These are phyloP conservation scores for Juncus effusus DNA, from an alignment of 176 grass and related monocot species.

Conservation along the genomic window DNA sequence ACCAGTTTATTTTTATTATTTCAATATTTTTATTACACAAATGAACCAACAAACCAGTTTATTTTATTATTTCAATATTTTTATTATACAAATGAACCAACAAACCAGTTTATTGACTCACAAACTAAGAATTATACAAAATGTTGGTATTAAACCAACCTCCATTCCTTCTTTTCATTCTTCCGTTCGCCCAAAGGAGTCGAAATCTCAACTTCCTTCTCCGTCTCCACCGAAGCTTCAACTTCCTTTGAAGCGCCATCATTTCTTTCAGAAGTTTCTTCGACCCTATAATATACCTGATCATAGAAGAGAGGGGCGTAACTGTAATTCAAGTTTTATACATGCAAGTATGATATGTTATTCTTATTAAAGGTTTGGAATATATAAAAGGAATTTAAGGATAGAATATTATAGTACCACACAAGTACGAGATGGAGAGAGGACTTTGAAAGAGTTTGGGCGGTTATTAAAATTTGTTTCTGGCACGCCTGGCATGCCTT, in stretches of 20 bases:
- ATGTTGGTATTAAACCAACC: background rate
- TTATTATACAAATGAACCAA: too few relatives aligned
- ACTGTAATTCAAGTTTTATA: background rate
- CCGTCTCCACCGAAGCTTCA: background rate
- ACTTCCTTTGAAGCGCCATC: background rate
- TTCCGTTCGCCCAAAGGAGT: background rate
- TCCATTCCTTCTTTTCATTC: background rate
- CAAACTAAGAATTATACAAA: too few relatives aligned
- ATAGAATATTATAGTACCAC: constrained; percentile 56
- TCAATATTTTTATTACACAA: too few relatives aligned
- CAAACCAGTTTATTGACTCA: too few relatives aligned
- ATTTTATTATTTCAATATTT: too few relatives aligned
- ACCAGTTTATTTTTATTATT: too few relatives aligned
- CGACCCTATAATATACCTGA: constrained; percentile 50
- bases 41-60: too few relatives aligned
- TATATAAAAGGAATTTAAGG: constrained; percentile 3
- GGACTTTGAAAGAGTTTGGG: constrained; percentile 88
- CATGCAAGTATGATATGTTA: constrained; percentile 10
- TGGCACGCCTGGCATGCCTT: constrained; percentile 76
- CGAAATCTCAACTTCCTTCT: background rate
- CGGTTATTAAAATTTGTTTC: constrained; percentile 98
- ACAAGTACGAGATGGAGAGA: constrained; percentile 86
- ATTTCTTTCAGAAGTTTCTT: constrained; percentile 38
- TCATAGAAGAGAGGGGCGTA: background rate
- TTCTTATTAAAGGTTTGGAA: constrained; percentile 4